Conservation (phyloP, 164 flowering plant species). For the Akebia trifoliata region DNA sequence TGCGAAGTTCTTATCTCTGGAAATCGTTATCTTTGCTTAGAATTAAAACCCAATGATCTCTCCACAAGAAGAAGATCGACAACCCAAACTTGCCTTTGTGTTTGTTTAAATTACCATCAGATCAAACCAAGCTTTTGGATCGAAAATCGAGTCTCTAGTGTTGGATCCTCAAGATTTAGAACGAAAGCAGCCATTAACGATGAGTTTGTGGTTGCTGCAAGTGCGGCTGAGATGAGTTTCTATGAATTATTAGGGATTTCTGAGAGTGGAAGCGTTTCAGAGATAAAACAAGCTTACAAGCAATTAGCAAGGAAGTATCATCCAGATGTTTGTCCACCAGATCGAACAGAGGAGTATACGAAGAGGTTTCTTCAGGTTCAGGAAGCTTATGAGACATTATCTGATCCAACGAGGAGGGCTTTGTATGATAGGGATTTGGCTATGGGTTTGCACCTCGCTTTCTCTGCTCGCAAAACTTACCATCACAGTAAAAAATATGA, state of each 20-base stretch:
- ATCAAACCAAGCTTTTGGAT: conserved; percentile 6
- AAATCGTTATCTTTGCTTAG: conserved; percentile 22
- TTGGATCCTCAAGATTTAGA: conserved; percentile 1
- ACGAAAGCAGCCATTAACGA: conserved; percentile 23
- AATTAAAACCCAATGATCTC: neutral
- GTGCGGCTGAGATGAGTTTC: conserved; percentile 31
- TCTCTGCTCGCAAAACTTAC: conserved; percentile 48
- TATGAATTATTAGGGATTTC: conserved; percentile 76
- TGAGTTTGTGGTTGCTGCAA: conserved; percentile 5
- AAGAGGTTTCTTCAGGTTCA: conserved; percentile 71
- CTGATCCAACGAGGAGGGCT: conserved; percentile 67
- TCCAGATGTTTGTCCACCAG: conserved; percentile 96
- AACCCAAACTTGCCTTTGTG: neutral
- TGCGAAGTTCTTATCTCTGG: conserved; percentile 23
- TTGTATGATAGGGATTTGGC: conserved; percentile 70
- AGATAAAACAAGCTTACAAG: conserved; percentile 89
- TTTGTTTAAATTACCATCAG: conserved; percentile 6
- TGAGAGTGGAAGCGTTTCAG: conserved; percentile 40
- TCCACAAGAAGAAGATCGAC: conserved; percentile 1
- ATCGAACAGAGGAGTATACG: conserved; percentile 65
- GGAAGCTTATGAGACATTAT: conserved; percentile 89
- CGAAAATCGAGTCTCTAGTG: neutral
- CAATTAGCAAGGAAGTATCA: conserved; percentile 79
- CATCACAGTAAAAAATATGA: conserved; percentile 15
- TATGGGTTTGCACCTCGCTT: conserved; percentile 57